These are phyloP conservation scores for Pythium vanterpoolii DNA, from an alignment of 352 stramenopile genomes.

Conservation along the genomic window DNA sequence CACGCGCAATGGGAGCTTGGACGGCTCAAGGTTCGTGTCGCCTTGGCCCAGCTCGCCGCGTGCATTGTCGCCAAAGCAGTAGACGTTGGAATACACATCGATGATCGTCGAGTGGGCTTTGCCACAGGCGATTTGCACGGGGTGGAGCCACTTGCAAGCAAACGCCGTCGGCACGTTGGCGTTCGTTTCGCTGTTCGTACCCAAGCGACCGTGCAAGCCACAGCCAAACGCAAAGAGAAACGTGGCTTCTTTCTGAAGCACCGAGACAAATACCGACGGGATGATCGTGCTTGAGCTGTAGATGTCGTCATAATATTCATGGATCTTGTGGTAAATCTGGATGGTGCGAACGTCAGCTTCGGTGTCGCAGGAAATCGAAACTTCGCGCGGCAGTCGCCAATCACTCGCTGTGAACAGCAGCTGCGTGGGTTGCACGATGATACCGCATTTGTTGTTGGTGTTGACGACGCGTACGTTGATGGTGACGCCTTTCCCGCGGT, in stretches of 20 bases:
- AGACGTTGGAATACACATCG: slow-evolving; percentile 72
- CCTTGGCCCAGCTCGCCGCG: slow-evolving; percentile 58
- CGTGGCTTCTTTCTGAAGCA: slow-evolving; percentile 65
- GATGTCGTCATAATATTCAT: slow-evolving; percentile 47
- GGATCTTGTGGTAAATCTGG: slow-evolving; percentile 73
- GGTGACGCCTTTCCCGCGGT: slow-evolving; percentile 51
- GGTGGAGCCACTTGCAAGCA: slow-evolving; percentile 58
- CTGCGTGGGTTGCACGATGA: slow-evolving; percentile 41
- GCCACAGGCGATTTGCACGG: slow-evolving; percentile 63
- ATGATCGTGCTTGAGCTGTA: slow-evolving; percentile 44
- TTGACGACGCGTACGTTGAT: slow-evolving; percentile 63
- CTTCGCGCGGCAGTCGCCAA: slow-evolving; percentile 46
- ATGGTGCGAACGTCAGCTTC: slow-evolving; percentile 60
- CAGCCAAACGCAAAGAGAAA: slow-evolving; percentile 76
- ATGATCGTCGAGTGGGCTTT: slow-evolving; percentile 68
- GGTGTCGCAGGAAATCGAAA: slow-evolving; percentile 34
- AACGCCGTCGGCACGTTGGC: slow-evolving; percentile 51
- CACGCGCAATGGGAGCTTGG: slow-evolving; percentile 51
- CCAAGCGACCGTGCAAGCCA: slow-evolving; percentile 45
- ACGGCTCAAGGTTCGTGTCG: slow-evolving; percentile 49
- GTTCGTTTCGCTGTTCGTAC: slow-evolving; percentile 44
- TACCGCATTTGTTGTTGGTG: slow-evolving; percentile 64
- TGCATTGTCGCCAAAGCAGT: slow-evolving; percentile 53
- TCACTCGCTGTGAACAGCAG: slow-evolving; percentile 53
- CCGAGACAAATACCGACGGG: slow-evolving; percentile 63